Base-by-base conservation (phyloP, 768 basidiomycete species). In the Panellus pusillus region DNA sequence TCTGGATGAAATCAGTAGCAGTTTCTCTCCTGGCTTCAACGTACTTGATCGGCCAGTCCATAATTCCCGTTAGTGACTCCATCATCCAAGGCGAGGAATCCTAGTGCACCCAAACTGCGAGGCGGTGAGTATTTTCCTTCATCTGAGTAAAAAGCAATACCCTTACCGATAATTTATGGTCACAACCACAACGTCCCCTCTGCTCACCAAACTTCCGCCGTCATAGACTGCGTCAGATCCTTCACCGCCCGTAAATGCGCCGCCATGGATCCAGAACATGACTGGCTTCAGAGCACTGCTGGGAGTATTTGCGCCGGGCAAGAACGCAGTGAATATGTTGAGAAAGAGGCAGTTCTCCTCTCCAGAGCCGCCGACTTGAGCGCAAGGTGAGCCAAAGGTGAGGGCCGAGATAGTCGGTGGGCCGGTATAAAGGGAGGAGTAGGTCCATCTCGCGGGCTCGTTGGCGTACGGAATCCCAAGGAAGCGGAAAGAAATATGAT, bases 211-310 rank as follows among this genome's bases (percentile, higher is more conserved):
- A 61, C 72, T 76, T 3, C 77, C 73, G 2, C 79, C 77, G 31
- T 76, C 76, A 57, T 69, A 78, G 3, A 71, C 70, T 0, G 70
- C 56, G 54, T 76, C 73, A 12, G 69, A 70, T 4, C 72, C 72
- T 38, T 69, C 68, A 2, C 77, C 77, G 11, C 68, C 57, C 1
- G 72, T 74, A 50, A 74, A 79, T 11, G 76, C 76, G 2, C 78
- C 78, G 3, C 79, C 78, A 41, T 80, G 77, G 29, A 80, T 79
- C 74, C 72, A 79, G 61, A 80, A 73, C 68, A 79, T 68, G 17
- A 78, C 77, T 0, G 79, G 74, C 46, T 74, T 77, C 20, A 69
- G 47, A 14, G 51, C 56, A 24, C 56, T 63, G 0, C 62, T 54
- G 28, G 58, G 57, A 0, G 13, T 50, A 3, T 54, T 27, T 29